Conservation (phyloP, 2,329 filamentous ascomycete genomes). For the Colletotrichum viniferum region DNA sequence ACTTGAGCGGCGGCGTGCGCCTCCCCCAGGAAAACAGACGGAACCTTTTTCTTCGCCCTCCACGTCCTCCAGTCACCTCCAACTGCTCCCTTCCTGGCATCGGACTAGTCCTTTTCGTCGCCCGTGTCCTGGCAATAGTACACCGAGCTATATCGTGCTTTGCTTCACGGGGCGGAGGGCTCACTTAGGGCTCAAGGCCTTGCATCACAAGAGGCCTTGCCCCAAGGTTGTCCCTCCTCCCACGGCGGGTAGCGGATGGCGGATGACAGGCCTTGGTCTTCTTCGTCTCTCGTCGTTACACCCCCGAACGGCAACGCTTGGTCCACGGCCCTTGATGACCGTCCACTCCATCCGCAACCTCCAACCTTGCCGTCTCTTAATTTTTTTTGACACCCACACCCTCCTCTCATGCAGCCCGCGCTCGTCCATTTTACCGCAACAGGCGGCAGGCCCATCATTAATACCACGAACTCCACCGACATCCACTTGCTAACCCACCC, state of each 20-base stretch:
- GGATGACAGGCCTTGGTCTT: neutral
- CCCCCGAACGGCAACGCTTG: constrained; percentile 8
- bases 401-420: constrained; percentile 19
- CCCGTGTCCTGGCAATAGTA: neutral
- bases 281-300: neutral
- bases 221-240: neutral
- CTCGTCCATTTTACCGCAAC: constrained; percentile 38
- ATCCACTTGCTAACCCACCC: constrained; percentile 27
- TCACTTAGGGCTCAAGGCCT: neutral
- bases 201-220: neutral
- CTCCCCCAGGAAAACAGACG: neutral
- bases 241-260: neutral
- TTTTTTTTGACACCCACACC: constrained; percentile 1
- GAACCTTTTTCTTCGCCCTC: neutral
- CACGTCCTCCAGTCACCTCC: neutral
- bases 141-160: neutral
- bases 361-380: constrained; percentile 19
- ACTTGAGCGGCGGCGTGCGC: constrained; percentile 9
- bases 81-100: neutral
- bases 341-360: constrained; percentile 21
- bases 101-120: neutral
- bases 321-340: constrained; percentile 1
- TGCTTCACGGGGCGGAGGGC: neutral
- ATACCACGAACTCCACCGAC: constrained; percentile 25
- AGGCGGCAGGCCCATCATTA: constrained; percentile 28